Conservation (phyloP, 1,139 yeast genomes). For the Taphrina sp. region DNA sequence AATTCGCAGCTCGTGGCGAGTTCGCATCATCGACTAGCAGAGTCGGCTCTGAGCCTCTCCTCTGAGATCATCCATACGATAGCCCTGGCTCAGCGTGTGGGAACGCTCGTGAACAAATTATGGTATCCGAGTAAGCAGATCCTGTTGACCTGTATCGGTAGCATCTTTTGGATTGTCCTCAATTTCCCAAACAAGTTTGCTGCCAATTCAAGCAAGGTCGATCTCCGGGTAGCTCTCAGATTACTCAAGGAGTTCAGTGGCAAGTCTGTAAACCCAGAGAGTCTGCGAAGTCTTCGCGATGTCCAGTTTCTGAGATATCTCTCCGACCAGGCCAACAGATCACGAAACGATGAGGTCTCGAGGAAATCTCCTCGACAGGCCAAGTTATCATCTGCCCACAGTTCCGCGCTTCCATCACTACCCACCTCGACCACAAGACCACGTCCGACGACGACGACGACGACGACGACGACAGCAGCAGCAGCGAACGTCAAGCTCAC, state of each 20-base stretch:
- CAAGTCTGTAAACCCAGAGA: constrained; percentile 13
- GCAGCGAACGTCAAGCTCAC: too few relatives aligned
- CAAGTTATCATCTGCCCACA: constrained; percentile 5
- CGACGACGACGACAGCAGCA: too few relatives aligned
- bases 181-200: constrained; percentile 17
- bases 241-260: constrained; percentile 23
- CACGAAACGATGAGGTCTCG: too few relatives aligned
- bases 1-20: constrained; percentile 1
- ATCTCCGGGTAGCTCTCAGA: constrained; percentile 24
- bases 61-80: constrained; percentile 27
- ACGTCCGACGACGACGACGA: neutral
- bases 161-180: constrained; percentile 25
- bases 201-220: constrained; percentile 24
- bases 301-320: constrained; percentile 25
- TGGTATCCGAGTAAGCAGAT: constrained; percentile 29
- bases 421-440: too few relatives aligned
- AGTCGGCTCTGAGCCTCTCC: constrained; percentile 18
- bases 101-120: constrained; percentile 17
- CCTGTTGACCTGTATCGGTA: constrained; percentile 21
- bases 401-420: too few relatives aligned
- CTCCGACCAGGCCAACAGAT: constrained; percentile 18
- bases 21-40: constrained; percentile 17
- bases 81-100: constrained; percentile 21
- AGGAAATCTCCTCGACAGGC: too few relatives aligned
- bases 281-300: constrained; percentile 14